phyloP scores from a whole-genome alignment of 2,329 filamentous ascomycete species.

The Didymella sp. region DNA sequence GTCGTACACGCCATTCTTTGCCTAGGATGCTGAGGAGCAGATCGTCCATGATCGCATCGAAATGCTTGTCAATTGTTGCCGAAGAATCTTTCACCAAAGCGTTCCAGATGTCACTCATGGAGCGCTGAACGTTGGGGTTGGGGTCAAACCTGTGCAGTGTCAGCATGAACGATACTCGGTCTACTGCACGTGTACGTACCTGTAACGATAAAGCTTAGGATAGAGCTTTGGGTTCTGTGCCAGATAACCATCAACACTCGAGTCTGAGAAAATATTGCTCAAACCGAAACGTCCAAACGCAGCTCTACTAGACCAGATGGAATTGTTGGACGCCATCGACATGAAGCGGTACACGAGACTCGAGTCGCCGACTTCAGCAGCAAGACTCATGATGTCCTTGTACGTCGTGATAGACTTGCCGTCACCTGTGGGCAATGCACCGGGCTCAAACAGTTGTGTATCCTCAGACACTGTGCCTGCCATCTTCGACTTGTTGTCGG shows the following conservation, averaged over 20 bases:
- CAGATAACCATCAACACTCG: slow-evolving; percentile 70
- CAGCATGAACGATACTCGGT: slow-evolving; percentile 9
- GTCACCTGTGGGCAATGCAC: slow-evolving; percentile 86
- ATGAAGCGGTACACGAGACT: slow-evolving; percentile 98
- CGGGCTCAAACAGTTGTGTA: slow-evolving; percentile 91
- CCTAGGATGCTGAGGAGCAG: slow-evolving; percentile 84
- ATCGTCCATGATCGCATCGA: slow-evolving; percentile 88
- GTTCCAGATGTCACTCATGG: slow-evolving; percentile 98
- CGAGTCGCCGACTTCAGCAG: slow-evolving; percentile 95
- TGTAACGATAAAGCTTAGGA: slow-evolving; percentile 90
- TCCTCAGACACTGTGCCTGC: slow-evolving; percentile 83
- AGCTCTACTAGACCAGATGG: slow-evolving; percentile 95
- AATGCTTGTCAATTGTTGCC: slow-evolving; percentile 77
- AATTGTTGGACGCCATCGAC: slow-evolving; percentile 93
- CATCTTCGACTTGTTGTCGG: slow-evolving; percentile 71
- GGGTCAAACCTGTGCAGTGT: slow-evolving; percentile 74
- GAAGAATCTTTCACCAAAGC: slow-evolving; percentile 89
- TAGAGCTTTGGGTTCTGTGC: slow-evolving; percentile 90
- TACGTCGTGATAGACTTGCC: slow-evolving; percentile 87
- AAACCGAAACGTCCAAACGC: slow-evolving; percentile 94
- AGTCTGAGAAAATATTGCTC: slow-evolving; percentile 89
- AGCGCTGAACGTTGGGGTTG: slow-evolving; percentile 87
- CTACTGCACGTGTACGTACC: slow-evolving; percentile 46
- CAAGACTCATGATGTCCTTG: slow-evolving; percentile 93
- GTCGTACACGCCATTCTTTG: slow-evolving; percentile 89